Conservation (phyloP, 148 eudicot species). For the Vaccinium myrtillus region DNA sequence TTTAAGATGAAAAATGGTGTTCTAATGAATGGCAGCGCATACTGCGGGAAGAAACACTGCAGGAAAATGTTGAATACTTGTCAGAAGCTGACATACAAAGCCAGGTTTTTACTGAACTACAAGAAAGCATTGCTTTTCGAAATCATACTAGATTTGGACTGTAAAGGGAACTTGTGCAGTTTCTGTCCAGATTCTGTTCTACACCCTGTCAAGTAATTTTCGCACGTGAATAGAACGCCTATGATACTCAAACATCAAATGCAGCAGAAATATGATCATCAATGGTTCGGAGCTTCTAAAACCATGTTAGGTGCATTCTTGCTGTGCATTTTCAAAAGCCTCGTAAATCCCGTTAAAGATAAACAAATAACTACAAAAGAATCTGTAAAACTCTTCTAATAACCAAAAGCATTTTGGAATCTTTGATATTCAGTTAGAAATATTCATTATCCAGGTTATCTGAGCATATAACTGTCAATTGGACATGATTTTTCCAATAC, state of each 20-base stretch:
- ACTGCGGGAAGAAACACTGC: conserved; percentile 97
- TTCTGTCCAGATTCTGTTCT: conserved; percentile 52
- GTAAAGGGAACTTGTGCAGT: conserved; percentile 50
- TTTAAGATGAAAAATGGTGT: conserved; percentile 84
- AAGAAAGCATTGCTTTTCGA: background rate
- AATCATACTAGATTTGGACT: conserved; percentile 59
- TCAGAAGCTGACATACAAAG: conserved; percentile 14
- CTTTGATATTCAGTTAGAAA: background rate
- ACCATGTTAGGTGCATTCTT: background rate
- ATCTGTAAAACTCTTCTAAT: background rate
- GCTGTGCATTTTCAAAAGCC: background rate
- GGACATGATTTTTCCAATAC: background rate
- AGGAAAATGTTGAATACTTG: conserved; percentile 10
- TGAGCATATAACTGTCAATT: background rate
- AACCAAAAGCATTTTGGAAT: background rate
- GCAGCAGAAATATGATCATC: background rate
- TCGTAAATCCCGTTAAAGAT: background rate
- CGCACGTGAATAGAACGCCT: background rate
- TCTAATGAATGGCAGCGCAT: conserved; percentile 55
- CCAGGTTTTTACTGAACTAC: background rate
- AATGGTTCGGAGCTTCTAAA: background rate
- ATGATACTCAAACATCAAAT: background rate
- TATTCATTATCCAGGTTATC: background rate
- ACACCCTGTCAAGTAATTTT: conserved; percentile 51
- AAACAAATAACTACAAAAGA: background rate